phyloP scores from a whole-genome alignment of 768 basidiomycete genomes.

The Kondoa subrosea region DNA sequence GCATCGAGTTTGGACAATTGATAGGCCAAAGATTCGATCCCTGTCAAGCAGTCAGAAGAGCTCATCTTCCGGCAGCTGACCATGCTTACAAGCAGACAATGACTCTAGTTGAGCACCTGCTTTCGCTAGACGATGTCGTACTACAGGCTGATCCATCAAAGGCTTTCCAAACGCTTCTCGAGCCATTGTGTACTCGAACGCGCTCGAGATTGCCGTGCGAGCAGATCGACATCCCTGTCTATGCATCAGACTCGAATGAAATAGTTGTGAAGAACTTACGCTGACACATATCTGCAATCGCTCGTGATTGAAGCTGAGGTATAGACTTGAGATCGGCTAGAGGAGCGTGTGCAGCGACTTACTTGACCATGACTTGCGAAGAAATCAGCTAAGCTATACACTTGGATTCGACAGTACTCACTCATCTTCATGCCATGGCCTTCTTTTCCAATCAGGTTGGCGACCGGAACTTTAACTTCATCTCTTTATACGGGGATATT shows the following conservation, averaged over 20 bases:
- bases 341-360: neutral
- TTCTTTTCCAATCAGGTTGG: conserved; percentile 2
- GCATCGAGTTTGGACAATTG: neutral
- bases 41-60: neutral
- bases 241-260: neutral
- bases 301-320: conserved; percentile 8
- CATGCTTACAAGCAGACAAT: neutral
- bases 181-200: neutral
- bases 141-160: conserved; percentile 5
- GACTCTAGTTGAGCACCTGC: neutral
- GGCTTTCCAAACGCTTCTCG: conserved; percentile 2
- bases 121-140: neutral
- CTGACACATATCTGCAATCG: neutral
- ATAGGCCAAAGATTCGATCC: neutral
- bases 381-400: neutral
- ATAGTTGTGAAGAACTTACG: neutral
- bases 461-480: conserved; percentile 5
- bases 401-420: neutral
- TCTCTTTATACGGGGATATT: neutral
- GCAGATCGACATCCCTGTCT: neutral
- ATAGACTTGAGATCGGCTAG: neutral
- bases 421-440: neutral
- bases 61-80: neutral
- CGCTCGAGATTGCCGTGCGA: neutral
- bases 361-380: conserved; percentile 5